These are phyloP conservation scores for Beverwykella pulmonaria DNA, from an alignment of 495 filamentous ascomycete species.

Conservation along the genomic window DNA sequence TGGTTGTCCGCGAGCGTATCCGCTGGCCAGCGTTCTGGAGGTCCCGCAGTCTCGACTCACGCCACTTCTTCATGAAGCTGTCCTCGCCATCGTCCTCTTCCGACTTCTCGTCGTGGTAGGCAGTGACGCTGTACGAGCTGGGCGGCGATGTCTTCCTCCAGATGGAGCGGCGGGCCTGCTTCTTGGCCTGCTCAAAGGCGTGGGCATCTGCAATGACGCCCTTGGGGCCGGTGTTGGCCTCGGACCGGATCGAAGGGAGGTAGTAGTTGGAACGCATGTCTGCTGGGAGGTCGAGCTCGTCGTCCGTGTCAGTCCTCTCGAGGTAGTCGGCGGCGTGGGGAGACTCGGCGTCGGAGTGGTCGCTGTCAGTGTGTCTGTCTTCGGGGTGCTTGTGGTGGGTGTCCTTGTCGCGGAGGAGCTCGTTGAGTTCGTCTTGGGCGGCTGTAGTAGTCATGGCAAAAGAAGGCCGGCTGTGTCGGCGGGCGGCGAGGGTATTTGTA, in stretches of 20 bases:
- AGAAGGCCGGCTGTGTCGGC: conserved; percentile 7
- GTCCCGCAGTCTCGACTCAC: conserved; percentile 74
- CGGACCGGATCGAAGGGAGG: conserved; percentile 48
- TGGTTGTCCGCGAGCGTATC: conserved; percentile 59
- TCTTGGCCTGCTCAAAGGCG: conserved; percentile 81
- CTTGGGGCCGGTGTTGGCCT: conserved; percentile 93
- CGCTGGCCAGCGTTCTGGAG: conserved; percentile 56
- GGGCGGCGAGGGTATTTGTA: conserved; percentile 32
- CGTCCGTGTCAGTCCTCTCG: conserved; percentile 53
- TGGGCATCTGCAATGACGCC: conserved; percentile 96
- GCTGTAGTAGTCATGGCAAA: conserved; percentile 48
- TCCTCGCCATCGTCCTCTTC: conserved; percentile 69
- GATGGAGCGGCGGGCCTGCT: conserved; percentile 50
- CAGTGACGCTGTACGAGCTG: conserved; percentile 13
- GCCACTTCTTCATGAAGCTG: conserved; percentile 80
- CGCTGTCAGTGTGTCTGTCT: conserved; percentile 46
- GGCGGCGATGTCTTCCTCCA: conserved; percentile 38
- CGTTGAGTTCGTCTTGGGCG: conserved; percentile 86
- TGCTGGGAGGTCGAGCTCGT: conserved; percentile 56
- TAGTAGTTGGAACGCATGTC: conserved; percentile 65
- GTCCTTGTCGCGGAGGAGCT: conserved; percentile 63
- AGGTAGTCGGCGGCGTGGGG: conserved; percentile 29
- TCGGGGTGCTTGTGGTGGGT: conserved; percentile 59
- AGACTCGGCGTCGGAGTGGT: conserved; percentile 43
- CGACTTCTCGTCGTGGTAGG: conserved; percentile 56